These are phyloP conservation scores for Rubia peregrina DNA, from an alignment of 305 asterid species.

Conservation along the genomic window DNA sequence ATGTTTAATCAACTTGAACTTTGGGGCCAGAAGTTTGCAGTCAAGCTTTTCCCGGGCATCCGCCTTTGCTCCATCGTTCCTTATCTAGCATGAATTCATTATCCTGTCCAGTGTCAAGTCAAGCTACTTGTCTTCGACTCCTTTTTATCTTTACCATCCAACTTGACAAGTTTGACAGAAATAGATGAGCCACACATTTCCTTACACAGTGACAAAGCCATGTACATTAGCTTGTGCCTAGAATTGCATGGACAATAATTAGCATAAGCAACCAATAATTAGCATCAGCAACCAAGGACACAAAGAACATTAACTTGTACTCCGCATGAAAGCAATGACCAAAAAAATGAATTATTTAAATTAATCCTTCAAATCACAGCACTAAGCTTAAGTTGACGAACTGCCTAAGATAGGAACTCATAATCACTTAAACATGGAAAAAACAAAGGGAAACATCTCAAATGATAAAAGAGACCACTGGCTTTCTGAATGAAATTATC, in stretches of 20 bases:
- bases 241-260: constrained; percentile 12
- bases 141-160: constrained; percentile 54
- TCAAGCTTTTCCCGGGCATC: no score
- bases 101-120: constrained; percentile 56
- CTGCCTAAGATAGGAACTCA: not conserved
- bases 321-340: not conserved
- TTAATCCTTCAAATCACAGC: not conserved
- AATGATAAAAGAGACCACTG: not conserved
- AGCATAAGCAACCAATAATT: constrained; percentile 9
- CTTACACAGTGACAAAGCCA: constrained; percentile 77
- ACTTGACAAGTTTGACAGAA: constrained; percentile 57
- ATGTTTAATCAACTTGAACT: no score
- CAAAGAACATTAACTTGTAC: not conserved
- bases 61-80: no score
- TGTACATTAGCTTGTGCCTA: constrained; percentile 82
- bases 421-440: no score
- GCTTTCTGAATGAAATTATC: not conserved
- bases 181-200: constrained; percentile 73
- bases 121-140: constrained; percentile 42
- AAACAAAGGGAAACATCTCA: not conserved
- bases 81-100: constrained; percentile 33
- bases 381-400: not conserved
- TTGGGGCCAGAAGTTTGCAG: no score
- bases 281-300: not conserved
- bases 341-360: not conserved